Percentiles rank a stretch among this genome's conserved stretches.
phyloP scores from a whole-genome alignment of 805 yeast genomes.

The Wickerhamomyces bisporus region DNA sequence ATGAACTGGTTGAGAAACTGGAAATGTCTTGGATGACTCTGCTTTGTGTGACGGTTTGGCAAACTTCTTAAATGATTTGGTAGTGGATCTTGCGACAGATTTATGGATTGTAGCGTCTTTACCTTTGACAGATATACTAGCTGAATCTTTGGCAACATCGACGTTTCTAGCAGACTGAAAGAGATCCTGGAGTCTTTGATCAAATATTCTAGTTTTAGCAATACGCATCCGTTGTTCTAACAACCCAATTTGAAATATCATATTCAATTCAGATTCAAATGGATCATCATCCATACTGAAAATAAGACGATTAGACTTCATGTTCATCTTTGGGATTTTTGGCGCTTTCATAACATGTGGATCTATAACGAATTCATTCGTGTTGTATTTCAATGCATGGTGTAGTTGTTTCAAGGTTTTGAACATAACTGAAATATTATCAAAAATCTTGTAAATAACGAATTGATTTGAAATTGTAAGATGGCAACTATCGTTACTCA shows the following conservation, averaged over 20 bases:
- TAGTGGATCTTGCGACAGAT: not conserved
- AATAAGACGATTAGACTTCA: slow-evolving; percentile 52
- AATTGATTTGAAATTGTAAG: slow-evolving; percentile 68
- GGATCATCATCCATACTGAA: slow-evolving; percentile 83
- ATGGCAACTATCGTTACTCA: slow-evolving; percentile 39
- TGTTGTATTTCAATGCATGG: slow-evolving; percentile 41
- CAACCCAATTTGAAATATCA: slow-evolving; percentile 59
- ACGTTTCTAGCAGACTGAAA: slow-evolving; percentile 6
- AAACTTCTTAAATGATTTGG: slow-evolving; percentile 2
- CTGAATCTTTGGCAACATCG: not conserved
- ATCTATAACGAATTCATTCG: slow-evolving; percentile 30
- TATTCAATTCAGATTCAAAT: slow-evolving; percentile 69
- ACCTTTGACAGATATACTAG: not conserved
- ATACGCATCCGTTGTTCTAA: slow-evolving; percentile 60
- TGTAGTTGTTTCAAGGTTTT: slow-evolving; percentile 63
- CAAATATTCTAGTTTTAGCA: slow-evolving; percentile 42
- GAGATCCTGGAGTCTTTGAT: slow-evolving; percentile 24
- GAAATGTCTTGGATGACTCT: too few relatives aligned
- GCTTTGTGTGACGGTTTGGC: not conserved
- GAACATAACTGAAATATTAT: slow-evolving; percentile 60
- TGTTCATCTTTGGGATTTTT: slow-evolving; percentile 49
- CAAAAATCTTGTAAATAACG: slow-evolving; percentile 73
- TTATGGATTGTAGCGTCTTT: not conserved
- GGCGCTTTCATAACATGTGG: slow-evolving; percentile 38
- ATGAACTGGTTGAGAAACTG: not conserved